Evolutionary conservation across 768 basidiomycete species (phyloP), one percentile per base, ranked within the genome.

Genomic region (Lentinula detonsa): DNA sequence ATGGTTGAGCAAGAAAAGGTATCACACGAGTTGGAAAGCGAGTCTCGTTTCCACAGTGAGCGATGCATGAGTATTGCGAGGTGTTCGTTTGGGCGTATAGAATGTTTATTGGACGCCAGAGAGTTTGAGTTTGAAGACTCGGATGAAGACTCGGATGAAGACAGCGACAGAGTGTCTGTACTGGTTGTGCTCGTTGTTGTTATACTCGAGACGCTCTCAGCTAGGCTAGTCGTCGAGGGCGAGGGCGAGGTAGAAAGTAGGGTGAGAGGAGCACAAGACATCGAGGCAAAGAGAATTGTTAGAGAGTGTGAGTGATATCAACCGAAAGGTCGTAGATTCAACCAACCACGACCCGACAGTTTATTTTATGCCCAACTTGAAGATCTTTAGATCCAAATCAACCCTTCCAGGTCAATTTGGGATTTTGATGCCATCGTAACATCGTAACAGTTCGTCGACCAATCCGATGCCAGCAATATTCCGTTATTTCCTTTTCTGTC

Each of bases 11-110:
- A 56, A 16, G 55, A 21, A 23, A 56, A 56, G 10, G 55, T 56
- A 18, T 48, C 55, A 31, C 55, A 56, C 1, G 39, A 28, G 31
- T 37, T 31, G 31, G 55, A 37, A 1, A 56, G 46, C 23, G 66
- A 64, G 45, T 62, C 33, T 54, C 62, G 59, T 64, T 92, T 92
- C 91, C 91, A 93, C 42, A 90, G 80, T 57, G 75, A 73, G 68
- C 76, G 84, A 28, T 84, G 81, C 46, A 92, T 81, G 11, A 91
- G 77, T 33, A 92, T 87, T 21, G 91, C 91, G 31, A 93, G 81
- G 66, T 92, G 89, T 71, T 91, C 86, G 71, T 91, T 89, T 58
- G 72, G 71, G 37, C 78, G 78, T 4, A 39, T 56, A 6, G 15
- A 48, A n/a, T 48, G 46, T 21, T 4, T 23, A 13, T 11, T 48